Evolutionary conservation across 495 filamentous ascomycete species (phyloP), one percentile per base, ranked within the genome.

Genomic region (Podospora australis): DNA sequence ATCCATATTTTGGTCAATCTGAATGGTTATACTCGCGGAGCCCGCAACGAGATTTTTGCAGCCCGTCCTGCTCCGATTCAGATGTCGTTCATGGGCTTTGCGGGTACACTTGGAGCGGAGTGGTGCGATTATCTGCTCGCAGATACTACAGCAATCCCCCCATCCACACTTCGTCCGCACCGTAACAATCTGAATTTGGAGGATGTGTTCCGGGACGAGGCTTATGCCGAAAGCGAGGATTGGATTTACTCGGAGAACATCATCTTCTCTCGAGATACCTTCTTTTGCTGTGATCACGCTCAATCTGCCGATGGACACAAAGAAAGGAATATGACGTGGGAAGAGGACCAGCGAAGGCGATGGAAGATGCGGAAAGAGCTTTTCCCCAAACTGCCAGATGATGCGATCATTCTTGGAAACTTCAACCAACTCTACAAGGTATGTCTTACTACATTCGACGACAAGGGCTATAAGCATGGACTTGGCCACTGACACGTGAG

Each of bases 21-120:
- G 16, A 99, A 99, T 60, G 92, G 92, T 22, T 99, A 97, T 67
- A 99, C 92, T 4, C 79, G 92, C 25, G 92, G 92, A 16, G 92
- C 92, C n/a, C 82, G 89, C 30, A 99, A 99, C 54, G 94, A 99
- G 62, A 81, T 97, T 14, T 99, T 99, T 65, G 92, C 92, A 26
- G 92, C 94, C 10, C 81, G 92, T 21, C 90, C 92, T 8, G 89
- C 90, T 3, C 92, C 92, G 0, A 90, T 99, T 41, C 92, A 97
- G 55, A 99, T 99, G 92, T 96, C 92, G 0, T 99, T 99, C 63
- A 99, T 99, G 92, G 92, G 92, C 2, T 97, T 99, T 66, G 92
- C 92, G 1, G 92, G 92, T 6, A 96, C 92, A 2, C 74, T 99
- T 7, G 92, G 94, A 9, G 92, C 92, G 22, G 92, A 97, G 59